Base-by-base conservation (phyloP, 768 basidiomycete genomes). In the Pulveroboletus sp. region DNA sequence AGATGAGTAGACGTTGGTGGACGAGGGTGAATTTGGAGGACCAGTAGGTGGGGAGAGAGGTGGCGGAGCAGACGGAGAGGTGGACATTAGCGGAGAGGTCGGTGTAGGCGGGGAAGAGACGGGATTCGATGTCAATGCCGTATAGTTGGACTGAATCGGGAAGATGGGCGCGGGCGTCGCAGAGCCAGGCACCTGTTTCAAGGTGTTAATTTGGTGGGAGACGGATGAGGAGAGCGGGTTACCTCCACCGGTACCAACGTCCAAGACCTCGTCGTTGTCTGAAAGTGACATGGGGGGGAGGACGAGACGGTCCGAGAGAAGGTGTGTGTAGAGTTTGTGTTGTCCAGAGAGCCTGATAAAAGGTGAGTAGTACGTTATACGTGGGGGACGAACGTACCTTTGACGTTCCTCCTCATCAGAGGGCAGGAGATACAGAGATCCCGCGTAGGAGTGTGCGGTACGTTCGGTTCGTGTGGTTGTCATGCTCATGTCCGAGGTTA, bases 1-100 rank as follows among this genome's bases (percentile, higher is more conserved):
- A 55, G 5, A 63, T 49, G 5, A 67, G 56, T 2, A 68, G 56
- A 14, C 64, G 54, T 32, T 68, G 67, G 49, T 67, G 56, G 17
- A 68, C 53, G 13, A 68, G 46, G 10, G 36, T 51, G 53, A 62
- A 68, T 7, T 46, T 48, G 11, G 35, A 40, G 8, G 53, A 45
- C 65, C 65, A 65, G 10, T 58, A 45, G 2, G 13, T 24, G 4
- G 63, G 60, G 6, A 64, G 52, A 5, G 16, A 32, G 8, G 37
- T 16, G n/a, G 29, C 41, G 24, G 35, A 42, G 17, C 40, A 40
- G 21, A 42, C 25, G 17, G 45, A 41, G 6, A 46, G 36, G 21
- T 46, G 40, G 20, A 41, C 14, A 8, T 17, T 42, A 2, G 50
- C 21, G 5, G 16, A 21, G 24, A 36, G 23, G 1, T 45, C 29